Evolutionary conservation across 805 yeast genomes (phyloP), one percentile per base, ranked within the genome.

Genomic region (Cyberlindnera americana): DNA sequence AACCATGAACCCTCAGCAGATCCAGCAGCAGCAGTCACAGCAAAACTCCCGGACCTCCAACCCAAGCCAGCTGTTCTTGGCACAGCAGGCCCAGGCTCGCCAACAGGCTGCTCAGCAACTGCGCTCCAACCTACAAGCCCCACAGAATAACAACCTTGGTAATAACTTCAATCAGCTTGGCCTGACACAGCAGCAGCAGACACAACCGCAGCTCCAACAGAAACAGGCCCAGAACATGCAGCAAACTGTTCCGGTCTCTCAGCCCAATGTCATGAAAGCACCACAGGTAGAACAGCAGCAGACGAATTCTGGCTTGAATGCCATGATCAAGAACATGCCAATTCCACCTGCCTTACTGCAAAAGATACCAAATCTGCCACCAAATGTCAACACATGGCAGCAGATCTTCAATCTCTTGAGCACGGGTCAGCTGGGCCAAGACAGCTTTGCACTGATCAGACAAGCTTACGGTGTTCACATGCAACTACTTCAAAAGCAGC

Each of bases 311-410:
- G 69, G 59, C 25, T 54, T 67, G 22, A 75, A 71, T 40, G 63
- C 38, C 16, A 10, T 44, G 21, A 28, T 85, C 56, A 75, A 81
- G 46, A 77, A 76, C 30, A 65, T 78, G 3, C 88, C 86, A 3
- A 86, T 89, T 36, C 95, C 95, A 1, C 75, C 74, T 13, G 75
- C 77, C 3, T 59, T 87, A 19, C 62, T 87, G 16, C 69, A 73
- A 38, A 76, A 76, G 52, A 73, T 87, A 33, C 95, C 95, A 9
- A 81, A 75, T 33, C 66, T 87, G 24, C 96, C 96, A 0, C 81
- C 81, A 12, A 82, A 79, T 35, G 81, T 81, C 21, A 81, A 75
- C 49, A 85, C 95, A 6, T 89, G 96, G 96, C 75, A 78, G 17
- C 85, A 80, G 56, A 77, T 87, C 21, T 77, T 80, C 59, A 82